Evolutionary conservation across 202 grass and related monocot species (phyloP).

Genomic region (Elaeis oleifera): DNA sequence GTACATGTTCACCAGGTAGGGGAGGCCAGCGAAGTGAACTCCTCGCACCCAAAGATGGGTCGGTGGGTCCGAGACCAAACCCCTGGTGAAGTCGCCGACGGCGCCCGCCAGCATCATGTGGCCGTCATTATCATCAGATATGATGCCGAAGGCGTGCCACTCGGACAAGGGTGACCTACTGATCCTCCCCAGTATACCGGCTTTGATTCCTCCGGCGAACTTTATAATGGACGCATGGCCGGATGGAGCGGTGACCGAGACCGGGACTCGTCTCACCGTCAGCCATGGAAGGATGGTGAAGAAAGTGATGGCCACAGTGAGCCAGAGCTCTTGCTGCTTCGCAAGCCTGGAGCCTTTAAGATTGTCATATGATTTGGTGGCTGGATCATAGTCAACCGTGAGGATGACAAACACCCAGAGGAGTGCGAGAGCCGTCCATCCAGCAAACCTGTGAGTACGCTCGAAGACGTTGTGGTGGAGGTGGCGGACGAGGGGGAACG

Average conservation of each 20-base stretch:
- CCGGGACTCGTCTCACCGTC: slow-evolving; percentile 41
- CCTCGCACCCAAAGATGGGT: slow-evolving; percentile 46
- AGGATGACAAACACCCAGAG: slow-evolving; percentile 59
- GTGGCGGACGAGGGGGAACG: slow-evolving; percentile 65
- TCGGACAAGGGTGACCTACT: slow-evolving; percentile 62
- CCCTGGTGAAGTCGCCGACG: slow-evolving; percentile 55
- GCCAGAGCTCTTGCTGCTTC: slow-evolving; percentile 40
- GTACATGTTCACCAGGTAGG: slow-evolving; percentile 67
- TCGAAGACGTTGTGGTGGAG: slow-evolving; percentile 79
- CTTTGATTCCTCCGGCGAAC: slow-evolving; percentile 41
- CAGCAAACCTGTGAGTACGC: slow-evolving; percentile 64
- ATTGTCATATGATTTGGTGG: slow-evolving; percentile 25
- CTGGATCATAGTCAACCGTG: slow-evolving; percentile 30
- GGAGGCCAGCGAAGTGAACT: slow-evolving; percentile 49
- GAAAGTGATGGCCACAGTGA: slow-evolving; percentile 46
- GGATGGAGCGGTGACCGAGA: slow-evolving; percentile 42
- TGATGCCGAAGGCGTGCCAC: slow-evolving; percentile 80
- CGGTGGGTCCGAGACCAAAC: slow-evolving; percentile 40
- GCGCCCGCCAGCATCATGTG: slow-evolving; percentile 63
- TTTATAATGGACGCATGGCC: slow-evolving; percentile 49
- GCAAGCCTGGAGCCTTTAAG: slow-evolving; percentile 21
- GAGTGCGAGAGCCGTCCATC: slow-evolving; percentile 49
- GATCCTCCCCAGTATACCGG: slow-evolving; percentile 53
- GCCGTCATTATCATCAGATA: slow-evolving; percentile 29
- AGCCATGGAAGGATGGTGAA: slow-evolving; percentile 58